phyloP scores from a whole-genome alignment of 2,329 filamentous ascomycete species.

The Colletotrichum sp. region DNA sequence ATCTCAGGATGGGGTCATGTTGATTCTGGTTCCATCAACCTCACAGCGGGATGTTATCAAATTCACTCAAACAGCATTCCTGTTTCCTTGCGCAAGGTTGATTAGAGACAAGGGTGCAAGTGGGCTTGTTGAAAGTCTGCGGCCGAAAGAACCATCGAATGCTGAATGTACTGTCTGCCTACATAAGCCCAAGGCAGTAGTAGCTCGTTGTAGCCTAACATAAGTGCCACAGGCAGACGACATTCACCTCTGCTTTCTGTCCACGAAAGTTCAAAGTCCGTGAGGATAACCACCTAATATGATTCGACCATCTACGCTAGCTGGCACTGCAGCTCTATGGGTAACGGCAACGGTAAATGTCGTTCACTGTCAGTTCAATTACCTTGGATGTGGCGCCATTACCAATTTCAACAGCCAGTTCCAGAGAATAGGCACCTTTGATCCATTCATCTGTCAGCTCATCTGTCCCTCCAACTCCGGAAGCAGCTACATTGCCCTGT shows the following conservation, averaged over 20 bases:
- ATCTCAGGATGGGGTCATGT: neutral
- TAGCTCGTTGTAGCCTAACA: neutral
- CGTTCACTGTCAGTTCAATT: neutral
- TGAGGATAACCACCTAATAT: neutral
- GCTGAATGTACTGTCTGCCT: no score
- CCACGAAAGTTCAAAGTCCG: neutral
- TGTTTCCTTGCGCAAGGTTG: neutral
- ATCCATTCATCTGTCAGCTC: neutral
- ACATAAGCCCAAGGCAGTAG: neutral
- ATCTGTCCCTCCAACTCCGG: accelerated
- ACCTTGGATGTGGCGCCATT: neutral
- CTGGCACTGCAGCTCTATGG: neutral
- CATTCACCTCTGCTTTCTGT: neutral
- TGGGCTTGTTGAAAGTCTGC: no score
- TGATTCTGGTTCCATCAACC: neutral
- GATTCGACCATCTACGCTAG: neutral
- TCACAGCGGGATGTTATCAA: neutral
- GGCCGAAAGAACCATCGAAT: no score
- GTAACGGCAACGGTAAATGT: neutral
- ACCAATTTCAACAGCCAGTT: neutral
- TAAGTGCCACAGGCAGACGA: neutral
- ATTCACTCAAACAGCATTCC: neutral
- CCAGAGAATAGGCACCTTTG: no score
- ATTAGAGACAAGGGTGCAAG: neutral
- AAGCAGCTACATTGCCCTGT: neutral